Base-by-base conservation (phyloP, 306 rosid genomes). In the Betula pendula region DNA sequence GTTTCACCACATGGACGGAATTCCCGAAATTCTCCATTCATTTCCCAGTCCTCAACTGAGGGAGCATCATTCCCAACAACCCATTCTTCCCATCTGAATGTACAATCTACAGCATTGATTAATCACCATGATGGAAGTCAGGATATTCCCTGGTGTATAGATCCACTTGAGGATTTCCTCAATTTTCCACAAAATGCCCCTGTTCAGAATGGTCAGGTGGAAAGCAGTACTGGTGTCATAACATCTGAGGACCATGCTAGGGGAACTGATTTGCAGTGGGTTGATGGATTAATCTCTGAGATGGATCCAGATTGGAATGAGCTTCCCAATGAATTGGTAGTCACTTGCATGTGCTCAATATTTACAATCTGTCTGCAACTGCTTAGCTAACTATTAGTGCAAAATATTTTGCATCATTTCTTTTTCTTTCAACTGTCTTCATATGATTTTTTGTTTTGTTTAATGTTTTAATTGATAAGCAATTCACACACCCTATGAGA, bases 291-390 rank as follows among this genome's bases (percentile, higher is more conserved):
- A 75, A 94, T 90, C 81, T 80, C 93, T 1, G 87, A 82, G 70
- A 87, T 90, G 82, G 97, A 85, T 71, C 89, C 88, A 55, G 87
- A 84, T 80, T 94, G 94, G 93, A 79, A 63, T 83, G 96, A 89
- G 71, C 89, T 94, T 71, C 90, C 91, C 17, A 76, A 84, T 80
- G 62, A 24, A 10, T 10, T 55, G 33, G 29, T 22, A 10, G 62
- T 51, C 58, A 2, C 9, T 51, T 1, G 58, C 25, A 19, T 19
- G 10, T 47, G 45, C 24, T 43, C 25, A 12, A 19, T 60, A 42
- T 60, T 53, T 20, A 53, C 13, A 0, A 1, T 8, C 59, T 17
- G 59, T 53, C 10, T n/a, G 59, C 11, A 20, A 3, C 9, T 53
- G n/a, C 25, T 53, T 1, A 17, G 55, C 20, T 50, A 50, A 50